Percentiles rank a stretch among this genome's conserved stretches.
These are phyloP conservation scores for Irpex sp. DNA, from an alignment of 1,284 basidiomycete species.

Conservation along the genomic window DNA sequence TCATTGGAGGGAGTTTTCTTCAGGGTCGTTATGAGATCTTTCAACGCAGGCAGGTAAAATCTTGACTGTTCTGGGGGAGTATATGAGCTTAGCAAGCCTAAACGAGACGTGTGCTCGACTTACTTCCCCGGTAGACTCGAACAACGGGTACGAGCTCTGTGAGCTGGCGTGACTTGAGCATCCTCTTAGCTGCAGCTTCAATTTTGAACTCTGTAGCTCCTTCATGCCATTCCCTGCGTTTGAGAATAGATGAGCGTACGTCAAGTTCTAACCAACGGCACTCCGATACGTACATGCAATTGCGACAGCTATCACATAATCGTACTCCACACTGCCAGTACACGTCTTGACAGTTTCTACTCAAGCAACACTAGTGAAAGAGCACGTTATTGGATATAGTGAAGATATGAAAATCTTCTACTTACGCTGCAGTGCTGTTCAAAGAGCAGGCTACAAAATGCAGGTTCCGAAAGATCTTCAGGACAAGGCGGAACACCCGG, in stretches of 20 bases:
- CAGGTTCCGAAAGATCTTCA: conserved; percentile 21
- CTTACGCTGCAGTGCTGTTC: conserved; percentile 23
- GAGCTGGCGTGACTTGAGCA: too few relatives aligned
- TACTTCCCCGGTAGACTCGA: too few relatives aligned
- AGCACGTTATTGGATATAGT: neutral
- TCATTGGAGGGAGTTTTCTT: too few relatives aligned
- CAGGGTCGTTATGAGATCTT: too few relatives aligned
- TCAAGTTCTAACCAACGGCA: neutral
- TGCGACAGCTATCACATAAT: neutral
- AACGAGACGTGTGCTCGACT: too few relatives aligned
- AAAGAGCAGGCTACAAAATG: conserved; percentile 23
- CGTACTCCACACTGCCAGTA: neutral
- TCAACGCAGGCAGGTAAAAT: too few relatives aligned
- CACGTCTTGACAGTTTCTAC: neutral
- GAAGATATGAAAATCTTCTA: neutral
- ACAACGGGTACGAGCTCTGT: too few relatives aligned
- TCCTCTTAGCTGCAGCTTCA: too few relatives aligned
- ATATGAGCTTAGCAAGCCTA: too few relatives aligned
- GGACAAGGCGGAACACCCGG: conserved; percentile 14
- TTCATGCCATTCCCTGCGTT: neutral
- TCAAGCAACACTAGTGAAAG: neutral
- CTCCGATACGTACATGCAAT: neutral
- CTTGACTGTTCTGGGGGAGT: too few relatives aligned
- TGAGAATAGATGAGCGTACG: neutral
- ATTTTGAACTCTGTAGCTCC: neutral